A percentile compares a stretch with the other conserved stretches of the same genome.
phyloP scores from a whole-genome alignment of 2,329 filamentous ascomycete species.

The Ophiosphaerella narmari region DNA sequence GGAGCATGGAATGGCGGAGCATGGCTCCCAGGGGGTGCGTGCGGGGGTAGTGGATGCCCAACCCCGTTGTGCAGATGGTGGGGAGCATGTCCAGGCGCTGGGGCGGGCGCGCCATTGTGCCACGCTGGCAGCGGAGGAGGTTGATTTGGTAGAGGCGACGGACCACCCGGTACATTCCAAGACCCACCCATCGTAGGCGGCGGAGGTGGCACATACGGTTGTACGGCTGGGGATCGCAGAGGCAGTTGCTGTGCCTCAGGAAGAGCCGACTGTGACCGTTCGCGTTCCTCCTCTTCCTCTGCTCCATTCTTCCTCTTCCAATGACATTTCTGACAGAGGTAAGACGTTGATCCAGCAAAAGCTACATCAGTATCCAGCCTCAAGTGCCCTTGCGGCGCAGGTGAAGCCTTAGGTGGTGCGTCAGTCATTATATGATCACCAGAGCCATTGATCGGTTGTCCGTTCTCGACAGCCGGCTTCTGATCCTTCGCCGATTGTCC shows the following conservation, averaged over 20 bases:
- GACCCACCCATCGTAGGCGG: slow-evolving; percentile 23
- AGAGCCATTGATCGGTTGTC: slow-evolving; percentile 25
- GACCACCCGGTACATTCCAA: slow-evolving; percentile 28
- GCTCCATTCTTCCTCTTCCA: slow-evolving; percentile 49
- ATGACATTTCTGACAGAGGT: slow-evolving; percentile 56
- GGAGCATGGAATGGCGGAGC: slow-evolving; percentile 39
- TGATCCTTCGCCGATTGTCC: slow-evolving; percentile 14
- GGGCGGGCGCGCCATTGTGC: slow-evolving; percentile 32
- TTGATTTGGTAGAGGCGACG: slow-evolving; percentile 22
- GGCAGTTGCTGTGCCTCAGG: slow-evolving; percentile 42
- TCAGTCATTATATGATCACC: slow-evolving; percentile 38
- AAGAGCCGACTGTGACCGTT: slow-evolving; percentile 32
- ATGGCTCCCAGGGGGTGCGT: slow-evolving; percentile 29
- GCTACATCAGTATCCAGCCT: slow-evolving; percentile 30
- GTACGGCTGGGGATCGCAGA: slow-evolving; percentile 39
- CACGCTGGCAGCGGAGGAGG: slow-evolving; percentile 39
- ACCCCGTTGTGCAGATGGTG: slow-evolving; percentile 40
- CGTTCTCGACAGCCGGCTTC: slow-evolving; percentile 20
- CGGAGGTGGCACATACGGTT: slow-evolving; percentile 26
- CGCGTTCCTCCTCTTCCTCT: slow-evolving; percentile 35
- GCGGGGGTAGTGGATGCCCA: slow-evolving; percentile 28
- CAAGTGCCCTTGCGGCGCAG: slow-evolving; percentile 18
- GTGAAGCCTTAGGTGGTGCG: slow-evolving; percentile 26
- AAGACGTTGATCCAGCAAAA: slow-evolving; percentile 21
- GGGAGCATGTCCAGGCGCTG: slow-evolving; percentile 29